Conservation (phyloP, 2,329 filamentous ascomycete genomes). For the Pseudocercospora pini-densiflorae region DNA sequence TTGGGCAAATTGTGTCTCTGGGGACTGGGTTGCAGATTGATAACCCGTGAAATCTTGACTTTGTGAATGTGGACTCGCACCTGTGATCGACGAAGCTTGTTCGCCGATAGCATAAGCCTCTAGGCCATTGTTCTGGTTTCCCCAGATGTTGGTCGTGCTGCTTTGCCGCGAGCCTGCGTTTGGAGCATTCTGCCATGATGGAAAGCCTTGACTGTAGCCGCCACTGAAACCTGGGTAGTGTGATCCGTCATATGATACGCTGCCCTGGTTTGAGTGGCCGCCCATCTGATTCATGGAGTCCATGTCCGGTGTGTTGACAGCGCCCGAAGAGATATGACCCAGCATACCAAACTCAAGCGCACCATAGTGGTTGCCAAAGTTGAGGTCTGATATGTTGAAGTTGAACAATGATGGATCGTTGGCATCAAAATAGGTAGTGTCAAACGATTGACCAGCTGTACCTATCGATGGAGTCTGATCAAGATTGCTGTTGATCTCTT, state of each 20-base stretch:
- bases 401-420: constrained; percentile 94
- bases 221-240: constrained; percentile 14
- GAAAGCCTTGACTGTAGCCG: constrained; percentile 30
- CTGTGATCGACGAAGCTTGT: constrained; percentile 59
- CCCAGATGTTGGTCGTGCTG: constrained; percentile 49
- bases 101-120: constrained; percentile 66
- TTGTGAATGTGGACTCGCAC: constrained; percentile 62
- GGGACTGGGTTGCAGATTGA: constrained; percentile 34
- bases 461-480: constrained; percentile 47
- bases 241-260: constrained; percentile 36
- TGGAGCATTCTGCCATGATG: constrained; percentile 41
- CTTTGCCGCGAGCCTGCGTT: constrained; percentile 47
- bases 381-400: constrained; percentile 90
- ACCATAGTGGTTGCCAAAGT: constrained; percentile 95
- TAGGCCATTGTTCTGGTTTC: constrained; percentile 47
- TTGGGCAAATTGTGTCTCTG: constrained; percentile 38
- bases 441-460: constrained; percentile 52
- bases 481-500: constrained; percentile 54
- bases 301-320: constrained; percentile 47
- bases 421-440: constrained; percentile 75
- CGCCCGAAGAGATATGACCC: constrained; percentile 91
- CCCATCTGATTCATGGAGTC: constrained; percentile 39
- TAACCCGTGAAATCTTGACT: constrained; percentile 53
- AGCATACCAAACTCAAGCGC: constrained; percentile 96
- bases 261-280: constrained; percentile 33